Conservation (phyloP, 768 basidiomycete species). For the Tulasnella calospora region DNA sequence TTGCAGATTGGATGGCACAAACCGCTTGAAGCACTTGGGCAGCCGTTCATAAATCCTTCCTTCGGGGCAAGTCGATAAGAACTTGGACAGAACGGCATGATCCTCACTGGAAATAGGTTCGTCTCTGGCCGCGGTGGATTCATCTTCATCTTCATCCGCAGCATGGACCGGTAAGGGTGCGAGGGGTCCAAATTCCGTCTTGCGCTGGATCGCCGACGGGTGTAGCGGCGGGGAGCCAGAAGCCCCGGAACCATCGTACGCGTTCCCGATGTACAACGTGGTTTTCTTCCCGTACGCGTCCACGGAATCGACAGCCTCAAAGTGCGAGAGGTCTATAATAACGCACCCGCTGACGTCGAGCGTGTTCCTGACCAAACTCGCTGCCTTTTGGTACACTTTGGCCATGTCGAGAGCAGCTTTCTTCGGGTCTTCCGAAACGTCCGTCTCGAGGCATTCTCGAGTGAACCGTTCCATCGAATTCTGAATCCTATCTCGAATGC, state of each 20-base stretch:
- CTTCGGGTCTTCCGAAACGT: constrained; percentile 50
- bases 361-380: constrained; percentile 80
- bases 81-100: constrained; percentile 66
- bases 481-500: constrained; percentile 87
- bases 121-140: constrained; percentile 11
- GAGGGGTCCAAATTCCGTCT: constrained; percentile 34
- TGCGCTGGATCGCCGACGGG: constrained; percentile 32
- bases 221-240: background rate
- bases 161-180: constrained; percentile 36
- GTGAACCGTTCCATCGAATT: constrained; percentile 96
- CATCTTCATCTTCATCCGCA: constrained; percentile 27
- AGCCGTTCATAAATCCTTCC: constrained; percentile 85
- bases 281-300: constrained; percentile 22
- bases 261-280: constrained; percentile 37
- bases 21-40: constrained; percentile 73
- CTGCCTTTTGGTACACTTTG: constrained; percentile 83
- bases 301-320: constrained; percentile 71
- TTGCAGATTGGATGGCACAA: constrained; percentile 75
- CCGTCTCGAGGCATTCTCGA: constrained; percentile 88
- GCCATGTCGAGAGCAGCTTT: constrained; percentile 57
- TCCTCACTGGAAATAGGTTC: constrained; percentile 62
- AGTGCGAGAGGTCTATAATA: constrained; percentile 88
- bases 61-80: constrained; percentile 74
- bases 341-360: constrained; percentile 89
- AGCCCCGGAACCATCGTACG: constrained; percentile 30